Evolutionary conservation across 2,329 filamentous ascomycete genomes (phyloP).

Genomic region (Nannizziopsis barbatae): DNA sequence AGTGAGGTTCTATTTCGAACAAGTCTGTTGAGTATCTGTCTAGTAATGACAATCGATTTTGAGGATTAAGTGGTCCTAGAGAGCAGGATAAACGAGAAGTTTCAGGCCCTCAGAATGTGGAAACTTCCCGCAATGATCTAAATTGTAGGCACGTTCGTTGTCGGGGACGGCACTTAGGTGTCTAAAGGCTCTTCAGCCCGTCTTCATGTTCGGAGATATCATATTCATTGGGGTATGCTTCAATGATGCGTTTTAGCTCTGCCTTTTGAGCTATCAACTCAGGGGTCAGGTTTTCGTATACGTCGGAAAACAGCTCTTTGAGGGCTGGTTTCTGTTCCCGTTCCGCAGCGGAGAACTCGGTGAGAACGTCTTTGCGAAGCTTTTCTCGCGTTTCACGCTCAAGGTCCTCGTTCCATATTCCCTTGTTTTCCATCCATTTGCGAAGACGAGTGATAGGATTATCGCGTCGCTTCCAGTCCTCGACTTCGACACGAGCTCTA

Average conservation of each 20-base stretch:
- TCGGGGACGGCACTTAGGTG: not conserved
- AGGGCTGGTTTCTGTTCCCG: conserved; percentile 45
- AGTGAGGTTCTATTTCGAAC: too few species aligned
- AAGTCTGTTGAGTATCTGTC: too few species aligned
- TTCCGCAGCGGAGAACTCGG: conserved; percentile 65
- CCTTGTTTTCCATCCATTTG: conserved; percentile 79
- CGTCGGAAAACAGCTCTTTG: conserved; percentile 60
- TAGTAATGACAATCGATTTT: too few species aligned
- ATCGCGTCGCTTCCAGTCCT: conserved; percentile 84
- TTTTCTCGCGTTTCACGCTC: conserved; percentile 61
- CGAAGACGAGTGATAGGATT: conserved; percentile 76
- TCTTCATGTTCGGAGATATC: conserved; percentile 67
- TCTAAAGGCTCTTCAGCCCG: conserved; percentile 54
- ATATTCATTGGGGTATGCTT: conserved; percentile 86
- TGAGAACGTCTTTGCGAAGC: conserved; percentile 63
- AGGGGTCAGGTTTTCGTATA: conserved; percentile 78
- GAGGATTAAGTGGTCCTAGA: not conserved
- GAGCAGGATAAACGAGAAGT: not conserved
- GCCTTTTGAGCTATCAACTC: conserved; percentile 65
- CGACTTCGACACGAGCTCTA: conserved; percentile 80
- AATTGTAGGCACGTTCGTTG: too few species aligned
- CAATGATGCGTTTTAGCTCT: conserved; percentile 63
- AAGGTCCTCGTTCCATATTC: conserved; percentile 71
- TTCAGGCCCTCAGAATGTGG: not conserved
- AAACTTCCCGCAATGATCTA: too few species aligned